Evolutionary conservation across 1,284 basidiomycete genomes (phyloP).

Genomic region (Coniferiporia sulphurascens): DNA sequence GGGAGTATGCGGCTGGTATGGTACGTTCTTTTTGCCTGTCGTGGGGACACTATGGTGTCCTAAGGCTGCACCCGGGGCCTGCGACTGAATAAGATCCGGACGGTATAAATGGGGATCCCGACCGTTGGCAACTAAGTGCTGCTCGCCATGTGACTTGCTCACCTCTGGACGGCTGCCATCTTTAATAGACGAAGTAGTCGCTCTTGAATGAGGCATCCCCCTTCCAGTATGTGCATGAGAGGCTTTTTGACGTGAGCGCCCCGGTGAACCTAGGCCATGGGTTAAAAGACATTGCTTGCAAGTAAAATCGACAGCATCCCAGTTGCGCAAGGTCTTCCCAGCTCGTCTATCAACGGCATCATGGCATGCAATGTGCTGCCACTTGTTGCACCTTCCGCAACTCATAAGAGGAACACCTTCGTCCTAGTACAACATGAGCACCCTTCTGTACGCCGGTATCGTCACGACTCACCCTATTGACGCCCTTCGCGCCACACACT

Average conservation of each 20-base stretch:
- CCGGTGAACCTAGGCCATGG: neutral
- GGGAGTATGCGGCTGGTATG: conserved; percentile 17
- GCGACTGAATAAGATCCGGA: neutral
- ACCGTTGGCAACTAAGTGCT: neutral
- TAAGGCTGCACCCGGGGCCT: neutral
- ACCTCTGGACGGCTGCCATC: neutral
- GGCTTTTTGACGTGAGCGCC: neutral
- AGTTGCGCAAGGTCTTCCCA: conserved; percentile 60
- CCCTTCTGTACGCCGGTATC: conserved; percentile 3
- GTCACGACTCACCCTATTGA: conserved; percentile 53
- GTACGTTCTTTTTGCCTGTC: neutral
- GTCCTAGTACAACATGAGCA: conserved; percentile 43
- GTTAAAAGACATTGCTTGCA: conserved; percentile 11
- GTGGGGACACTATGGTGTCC: neutral
- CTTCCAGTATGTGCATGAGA: neutral
- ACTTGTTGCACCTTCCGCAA: conserved; percentile 73
- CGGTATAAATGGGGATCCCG: neutral
- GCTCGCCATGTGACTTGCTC: neutral
- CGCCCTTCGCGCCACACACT: conserved; percentile 63
- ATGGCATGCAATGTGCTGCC: conserved; percentile 82
- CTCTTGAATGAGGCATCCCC: neutral
- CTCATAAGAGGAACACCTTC: conserved; percentile 73
- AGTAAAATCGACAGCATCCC: conserved; percentile 60
- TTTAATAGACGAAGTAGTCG: neutral
- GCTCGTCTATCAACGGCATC: conserved; percentile 54